A percentile compares a stretch with the other conserved stretches of the same genome.
Evolutionary conservation across 352 stramenopile species (phyloP).

Genomic region (Aphanomyces euteiches): DNA sequence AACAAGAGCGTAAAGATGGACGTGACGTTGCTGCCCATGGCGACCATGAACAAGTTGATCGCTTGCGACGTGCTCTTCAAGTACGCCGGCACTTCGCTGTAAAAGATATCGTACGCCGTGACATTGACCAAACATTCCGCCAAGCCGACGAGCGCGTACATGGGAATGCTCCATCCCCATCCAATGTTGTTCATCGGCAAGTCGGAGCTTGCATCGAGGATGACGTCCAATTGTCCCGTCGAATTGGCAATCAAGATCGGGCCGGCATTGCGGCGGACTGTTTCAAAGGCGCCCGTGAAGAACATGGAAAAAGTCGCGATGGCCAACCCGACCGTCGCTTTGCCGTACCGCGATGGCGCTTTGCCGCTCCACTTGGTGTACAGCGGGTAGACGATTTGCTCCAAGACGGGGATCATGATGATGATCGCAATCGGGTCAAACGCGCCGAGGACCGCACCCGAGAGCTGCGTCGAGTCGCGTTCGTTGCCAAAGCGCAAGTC

Average conservation of each 20-base stretch:
- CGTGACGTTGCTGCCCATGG: constrained; percentile 54
- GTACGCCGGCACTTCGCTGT: constrained; percentile 49
- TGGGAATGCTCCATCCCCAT: constrained; percentile 47
- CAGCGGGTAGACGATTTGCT: constrained; percentile 42
- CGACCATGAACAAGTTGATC: constrained; percentile 56
- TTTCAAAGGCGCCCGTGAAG: constrained; percentile 47
- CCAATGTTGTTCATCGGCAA: constrained; percentile 60
- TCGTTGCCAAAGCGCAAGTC: constrained; percentile 49
- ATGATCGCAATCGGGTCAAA: constrained; percentile 47
- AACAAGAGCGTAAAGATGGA: constrained; percentile 72
- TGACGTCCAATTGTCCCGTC: constrained; percentile 24
- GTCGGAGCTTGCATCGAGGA: constrained; percentile 41
- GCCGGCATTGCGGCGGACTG: constrained; percentile 50
- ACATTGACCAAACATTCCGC: constrained; percentile 65
- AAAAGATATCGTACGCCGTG: constrained; percentile 56
- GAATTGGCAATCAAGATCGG: constrained; percentile 32
- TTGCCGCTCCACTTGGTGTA: constrained; percentile 46
- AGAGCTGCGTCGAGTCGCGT: constrained; percentile 46
- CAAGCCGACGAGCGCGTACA: constrained; percentile 57
- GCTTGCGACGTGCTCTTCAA: constrained; percentile 56
- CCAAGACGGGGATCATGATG: constrained; percentile 40
- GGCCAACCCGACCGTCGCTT: constrained; percentile 38
- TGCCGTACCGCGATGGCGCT: constrained; percentile 40
- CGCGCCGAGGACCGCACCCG: constrained; percentile 48
- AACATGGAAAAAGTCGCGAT: constrained; percentile 43